A percentile compares a stretch with the other conserved stretches of the same genome.
phyloP scores from a whole-genome alignment of 345 rosid genomes.

The Microcos paniculata region DNA sequence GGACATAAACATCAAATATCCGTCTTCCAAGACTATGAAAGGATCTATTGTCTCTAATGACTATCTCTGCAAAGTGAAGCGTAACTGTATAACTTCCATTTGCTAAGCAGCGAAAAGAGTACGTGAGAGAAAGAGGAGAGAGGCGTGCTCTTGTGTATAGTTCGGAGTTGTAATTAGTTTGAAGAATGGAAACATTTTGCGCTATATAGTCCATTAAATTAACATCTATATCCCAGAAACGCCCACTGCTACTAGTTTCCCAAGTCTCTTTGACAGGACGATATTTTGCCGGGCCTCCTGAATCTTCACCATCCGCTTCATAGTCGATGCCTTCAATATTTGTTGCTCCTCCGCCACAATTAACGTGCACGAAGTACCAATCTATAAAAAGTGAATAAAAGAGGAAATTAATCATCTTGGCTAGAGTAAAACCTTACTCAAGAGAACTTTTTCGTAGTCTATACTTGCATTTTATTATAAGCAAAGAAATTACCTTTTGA shows the following conservation, averaged over 20 bases:
- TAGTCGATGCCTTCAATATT: slow-evolving; percentile 25
- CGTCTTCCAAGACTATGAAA: slow-evolving; percentile 44
- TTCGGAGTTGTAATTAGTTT: slow-evolving; percentile 10
- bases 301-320: slow-evolving; percentile 33
- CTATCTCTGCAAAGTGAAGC: slow-evolving; percentile 55
- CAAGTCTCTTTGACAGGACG: slow-evolving; percentile 25
- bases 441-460: too few relatives aligned
- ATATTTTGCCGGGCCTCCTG: slow-evolving; percentile 39
- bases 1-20: slow-evolving; percentile 50
- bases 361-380: slow-evolving; percentile 32
- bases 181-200: slow-evolving; percentile 12
- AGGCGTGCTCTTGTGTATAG: slow-evolving; percentile 49
- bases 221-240: slow-evolving; percentile 42
- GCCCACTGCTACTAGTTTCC: slow-evolving; percentile 60
- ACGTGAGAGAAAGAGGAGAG: slow-evolving; percentile 50
- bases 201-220: neutral
- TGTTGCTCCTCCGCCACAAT: slow-evolving; percentile 50
- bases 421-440: too few relatives aligned
- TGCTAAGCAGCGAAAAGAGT: slow-evolving; percentile 48
- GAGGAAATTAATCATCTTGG: too few relatives aligned
- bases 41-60: slow-evolving; percentile 38
- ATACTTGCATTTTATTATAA: too few relatives aligned
- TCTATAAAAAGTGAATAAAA: slow-evolving; percentile 17
- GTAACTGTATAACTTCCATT: slow-evolving; percentile 52
- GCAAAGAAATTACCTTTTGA: slow-evolving; percentile 15